Evolutionary conservation across 441 rosid species (phyloP).

Genomic region (Eruca vesicaria): DNA sequence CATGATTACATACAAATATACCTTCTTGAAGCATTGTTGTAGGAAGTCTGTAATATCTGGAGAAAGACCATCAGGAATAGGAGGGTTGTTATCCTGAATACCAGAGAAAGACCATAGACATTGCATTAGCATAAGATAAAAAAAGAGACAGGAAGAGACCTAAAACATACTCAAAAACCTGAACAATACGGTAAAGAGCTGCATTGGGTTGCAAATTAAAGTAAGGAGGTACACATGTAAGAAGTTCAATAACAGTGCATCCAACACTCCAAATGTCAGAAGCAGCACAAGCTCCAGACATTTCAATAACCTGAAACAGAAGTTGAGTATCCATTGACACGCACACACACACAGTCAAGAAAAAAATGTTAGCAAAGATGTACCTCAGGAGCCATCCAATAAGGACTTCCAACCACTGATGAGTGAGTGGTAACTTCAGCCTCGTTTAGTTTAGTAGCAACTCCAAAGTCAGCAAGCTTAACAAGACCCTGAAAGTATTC

Average conservation of each 20-base stretch:
- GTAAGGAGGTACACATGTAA: constrained; percentile 92
- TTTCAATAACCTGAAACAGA: constrained; percentile 89
- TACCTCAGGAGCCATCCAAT: constrained; percentile 99
- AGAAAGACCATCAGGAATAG: constrained; percentile 39
- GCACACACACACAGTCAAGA: too few species aligned
- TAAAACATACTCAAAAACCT: constrained; percentile 46
- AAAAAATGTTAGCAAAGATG: too few species aligned
- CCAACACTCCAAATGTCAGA: constrained; percentile 99
- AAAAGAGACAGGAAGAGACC: background rate
- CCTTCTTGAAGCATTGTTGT: constrained; percentile 96
- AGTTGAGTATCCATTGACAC: too few species aligned
- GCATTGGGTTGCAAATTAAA: constrained; percentile 96
- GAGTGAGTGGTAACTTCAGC: constrained; percentile 96
- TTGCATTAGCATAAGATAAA: too few species aligned
- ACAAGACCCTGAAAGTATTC: constrained; percentile 83
- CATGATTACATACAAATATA: constrained; percentile 13
- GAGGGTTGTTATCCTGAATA: constrained; percentile 83
- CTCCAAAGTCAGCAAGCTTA: constrained; percentile 99
- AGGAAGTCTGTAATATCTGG: constrained; percentile 84
- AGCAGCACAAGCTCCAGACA: constrained; percentile 98
- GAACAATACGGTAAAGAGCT: constrained; percentile 94
- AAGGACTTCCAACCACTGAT: constrained; percentile 98
- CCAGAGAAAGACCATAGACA: background rate
- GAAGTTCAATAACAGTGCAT: constrained; percentile 93
- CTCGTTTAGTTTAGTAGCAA: constrained; percentile 97